Evolutionary conservation across 2,329 filamentous ascomycete species (phyloP).

Genomic region (Aspergillus felis): DNA sequence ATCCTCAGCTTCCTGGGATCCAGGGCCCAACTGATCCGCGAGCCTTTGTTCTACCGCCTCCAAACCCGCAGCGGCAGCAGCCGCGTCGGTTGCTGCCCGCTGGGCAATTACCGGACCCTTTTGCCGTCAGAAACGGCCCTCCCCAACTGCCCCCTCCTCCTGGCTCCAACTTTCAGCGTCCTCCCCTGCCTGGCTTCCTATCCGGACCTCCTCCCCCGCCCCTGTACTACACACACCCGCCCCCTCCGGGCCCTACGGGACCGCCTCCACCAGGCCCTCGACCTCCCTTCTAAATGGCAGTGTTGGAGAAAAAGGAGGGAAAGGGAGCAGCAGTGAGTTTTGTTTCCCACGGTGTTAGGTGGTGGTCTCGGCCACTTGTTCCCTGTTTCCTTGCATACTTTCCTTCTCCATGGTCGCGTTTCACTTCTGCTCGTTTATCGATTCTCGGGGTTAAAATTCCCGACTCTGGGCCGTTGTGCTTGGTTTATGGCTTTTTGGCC

Average conservation of each 20-base stretch:
- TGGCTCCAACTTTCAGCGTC: constrained; percentile 35
- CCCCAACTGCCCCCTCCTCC: constrained; percentile 40
- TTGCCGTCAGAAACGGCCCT: constrained; percentile 29
- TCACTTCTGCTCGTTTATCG: background rate
- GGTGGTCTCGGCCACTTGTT: background rate
- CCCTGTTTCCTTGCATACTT: background rate
- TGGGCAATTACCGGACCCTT: constrained; percentile 36
- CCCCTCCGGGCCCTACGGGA: constrained; percentile 12
- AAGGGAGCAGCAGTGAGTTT: background rate
- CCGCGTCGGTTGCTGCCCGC: constrained; percentile 37
- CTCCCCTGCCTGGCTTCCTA: constrained; percentile 28
- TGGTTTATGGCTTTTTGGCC: background rate
- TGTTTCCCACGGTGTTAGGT: background rate
- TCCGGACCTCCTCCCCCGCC: constrained; percentile 16
- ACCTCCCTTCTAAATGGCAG: constrained; percentile 13
- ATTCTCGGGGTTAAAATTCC: background rate
- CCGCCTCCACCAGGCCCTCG: constrained; percentile 13
- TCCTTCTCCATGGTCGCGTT: background rate
- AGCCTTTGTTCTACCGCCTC: constrained; percentile 25
- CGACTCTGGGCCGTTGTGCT: no score
- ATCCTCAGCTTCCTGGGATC: constrained; percentile 13
- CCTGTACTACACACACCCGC: constrained; percentile 22
- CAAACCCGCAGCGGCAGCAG: constrained; percentile 26
- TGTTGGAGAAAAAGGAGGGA: background rate
- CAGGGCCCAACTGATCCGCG: constrained; percentile 31